Evolutionary conservation across 768 basidiomycete species (phyloP), one percentile per base, ranked within the genome.

Genomic region (Boletales sp.): DNA sequence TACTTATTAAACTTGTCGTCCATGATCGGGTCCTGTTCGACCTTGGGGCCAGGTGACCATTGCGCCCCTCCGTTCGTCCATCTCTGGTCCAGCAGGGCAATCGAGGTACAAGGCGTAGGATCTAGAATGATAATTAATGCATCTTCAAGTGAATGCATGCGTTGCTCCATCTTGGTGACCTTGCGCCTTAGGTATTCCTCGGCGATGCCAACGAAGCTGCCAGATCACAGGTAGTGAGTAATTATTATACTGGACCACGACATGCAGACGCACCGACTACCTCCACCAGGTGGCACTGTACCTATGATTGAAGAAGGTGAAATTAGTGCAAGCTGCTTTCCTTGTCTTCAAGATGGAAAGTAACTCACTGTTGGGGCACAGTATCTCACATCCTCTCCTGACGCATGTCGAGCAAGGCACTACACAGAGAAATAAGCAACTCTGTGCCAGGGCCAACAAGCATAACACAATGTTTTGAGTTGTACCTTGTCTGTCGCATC

Each of bases 131-230:
- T 78, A 19, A 74, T 74, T 17, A 82, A 59, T 15, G 79, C 80
- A 56, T 80, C 79, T 60, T 83, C 80, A 18, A 82, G 67, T 3
- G 73, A 72, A 53, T 70, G 75, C 72, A 80, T 79, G 1, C 79
- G 72, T 8, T 74, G 73, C 51, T 80, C 75, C 63, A 81, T 64
- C 46, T 66, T 71, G 14, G 60, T 54, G 41, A 78, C 63, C 62
- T 76, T 78, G 42, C 69, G 66, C n/a, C 71, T 74, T 30, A 81
- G 71, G 58, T 78, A 79, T 49, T 78, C 79, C 32, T 78, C 77
- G 9, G 78, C 79, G 2, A 74, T 75, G 13, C 75, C 57, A 10
- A 81, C 79, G 53, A 81, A 80, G 41, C 78, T 79, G 50, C 9
- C 31, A 30, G 25, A 30, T 18, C 2, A 14, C 5, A 10, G 41